Base-by-base conservation (phyloP, 495 filamentous ascomycete genomes). In the Amphirosellinia nigrospora region DNA sequence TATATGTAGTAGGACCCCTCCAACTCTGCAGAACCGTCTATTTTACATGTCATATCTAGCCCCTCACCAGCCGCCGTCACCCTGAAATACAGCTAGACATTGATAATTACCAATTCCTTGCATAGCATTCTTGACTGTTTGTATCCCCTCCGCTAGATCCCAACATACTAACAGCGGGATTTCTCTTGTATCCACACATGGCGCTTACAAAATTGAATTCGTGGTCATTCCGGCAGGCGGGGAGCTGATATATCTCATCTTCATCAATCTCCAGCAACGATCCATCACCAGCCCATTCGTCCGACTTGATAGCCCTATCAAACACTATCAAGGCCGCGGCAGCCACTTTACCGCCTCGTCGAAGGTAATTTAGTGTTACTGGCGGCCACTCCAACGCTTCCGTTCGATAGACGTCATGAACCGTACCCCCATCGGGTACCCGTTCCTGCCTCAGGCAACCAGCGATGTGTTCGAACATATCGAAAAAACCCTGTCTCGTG, bases 281-380 rank as follows among this genome's bases (percentile, higher is more conserved):
- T 28, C 36, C 58, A 61, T 61, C 38, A 26, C 58, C 58, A 43
- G 32, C 58, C 58, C 38, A 61, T 61, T 41, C 36, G 15, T 61
- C 32, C 21, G 0, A 5, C 10, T 13, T 0, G 1, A 61, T 61
- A 61, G 36, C 38, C 19, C 1, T 41, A 10, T 61, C 32, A 19
- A 61, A 61, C 23, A 61, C 4, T 23, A 61, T 41, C 21, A 61
- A 6, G 21, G 58, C 58, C 9, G 43, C 58, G 28, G 58, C 58
- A 1, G 58, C 58, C 36, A 61, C 58, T 0, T 36, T 61, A 26
- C 58, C 58, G 21, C 38, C 38, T 61, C 32, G 58, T 41, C 43
- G 7, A 19, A 61, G 58, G 36, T 61, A 61, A 21, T 39, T 43
- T 26, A 10, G 41, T 7, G 34, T 61, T 15, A 26, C 58, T 28